Percentiles rank a stretch among this genome's conserved stretches.
Conservation (phyloP, 176 grass and related monocot genomes). For the Oryza brachyantha region DNA sequence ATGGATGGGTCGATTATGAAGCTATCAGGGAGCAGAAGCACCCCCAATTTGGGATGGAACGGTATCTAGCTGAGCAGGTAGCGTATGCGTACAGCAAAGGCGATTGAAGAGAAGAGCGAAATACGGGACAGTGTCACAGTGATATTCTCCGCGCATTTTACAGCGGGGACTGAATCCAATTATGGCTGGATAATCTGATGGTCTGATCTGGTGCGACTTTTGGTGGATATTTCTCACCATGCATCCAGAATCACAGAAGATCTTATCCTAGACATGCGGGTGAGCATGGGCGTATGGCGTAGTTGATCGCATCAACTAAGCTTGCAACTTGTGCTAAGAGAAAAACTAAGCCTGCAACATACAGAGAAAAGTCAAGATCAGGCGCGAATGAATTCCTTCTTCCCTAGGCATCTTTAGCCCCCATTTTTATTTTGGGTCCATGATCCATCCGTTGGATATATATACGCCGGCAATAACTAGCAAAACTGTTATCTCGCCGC, state of each 20-base stretch:
- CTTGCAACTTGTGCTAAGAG: background rate
- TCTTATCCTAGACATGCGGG: slow-evolving; percentile 32
- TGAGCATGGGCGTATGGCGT: background rate
- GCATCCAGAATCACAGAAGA: slow-evolving; percentile 18
- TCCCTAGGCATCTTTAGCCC: background rate
- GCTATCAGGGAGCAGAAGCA: background rate
- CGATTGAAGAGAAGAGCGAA: background rate
- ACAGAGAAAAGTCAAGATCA: background rate
- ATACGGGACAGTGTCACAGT: background rate
- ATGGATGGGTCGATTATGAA: background rate
- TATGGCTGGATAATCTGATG: background rate
- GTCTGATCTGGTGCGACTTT: background rate
- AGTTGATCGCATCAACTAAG: slow-evolving; percentile 30
- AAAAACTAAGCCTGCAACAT: slow-evolving; percentile 8
- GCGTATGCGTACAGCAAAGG: background rate
- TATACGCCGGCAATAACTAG: slow-evolving; percentile 25
- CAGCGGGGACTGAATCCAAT: slow-evolving; percentile 30
- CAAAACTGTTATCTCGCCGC: background rate
- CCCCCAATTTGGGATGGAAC: background rate
- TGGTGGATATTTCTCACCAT: background rate
- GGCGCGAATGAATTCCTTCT: slow-evolving; percentile 10
- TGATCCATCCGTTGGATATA: slow-evolving; percentile 22
- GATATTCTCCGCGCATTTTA: background rate
- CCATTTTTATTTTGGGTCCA: background rate
- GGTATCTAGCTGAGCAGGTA: slow-evolving; percentile 18